These are phyloP conservation scores for Polysphondylium violaceum DNA, from an alignment of 78 protist genomes.

Conservation along the genomic window DNA sequence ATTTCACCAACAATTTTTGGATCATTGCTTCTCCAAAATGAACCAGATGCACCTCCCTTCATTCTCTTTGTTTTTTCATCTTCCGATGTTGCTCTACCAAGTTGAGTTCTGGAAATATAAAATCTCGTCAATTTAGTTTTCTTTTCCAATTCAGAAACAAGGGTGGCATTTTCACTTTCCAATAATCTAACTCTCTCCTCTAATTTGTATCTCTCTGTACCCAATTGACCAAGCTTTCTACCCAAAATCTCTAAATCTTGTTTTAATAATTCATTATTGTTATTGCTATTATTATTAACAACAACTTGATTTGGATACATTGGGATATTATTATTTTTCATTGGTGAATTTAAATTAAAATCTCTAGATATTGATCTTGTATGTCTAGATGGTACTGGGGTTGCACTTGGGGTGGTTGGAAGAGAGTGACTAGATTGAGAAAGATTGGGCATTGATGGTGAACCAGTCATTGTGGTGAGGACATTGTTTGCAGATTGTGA, in stretches of 20 bases:
- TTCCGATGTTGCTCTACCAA: constrained; percentile 39
- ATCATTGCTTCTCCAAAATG: constrained; percentile 71
- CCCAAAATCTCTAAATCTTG: constrained; percentile 53
- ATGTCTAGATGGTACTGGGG: constrained; percentile 48
- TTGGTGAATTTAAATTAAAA: constrained; percentile 3
- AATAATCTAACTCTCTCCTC: constrained; percentile 58
- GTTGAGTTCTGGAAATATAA: constrained; percentile 69
- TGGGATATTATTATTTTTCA: background rate
- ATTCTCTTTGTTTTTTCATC: constrained; percentile 62
- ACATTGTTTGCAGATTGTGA: constrained; percentile 53
- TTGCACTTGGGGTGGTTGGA: constrained; percentile 46
- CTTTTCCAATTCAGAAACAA: constrained; percentile 46
- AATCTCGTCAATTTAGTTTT: constrained; percentile 47
- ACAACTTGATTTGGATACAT: background rate
- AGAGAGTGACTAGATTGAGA: constrained; percentile 25
- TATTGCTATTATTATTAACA: background rate
- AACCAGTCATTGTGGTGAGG: no score
- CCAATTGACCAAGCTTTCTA: constrained; percentile 61
- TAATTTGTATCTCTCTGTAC: constrained; percentile 48
- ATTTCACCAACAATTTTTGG: constrained; percentile 64
- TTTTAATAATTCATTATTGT: background rate
- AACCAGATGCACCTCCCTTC: constrained; percentile 55
- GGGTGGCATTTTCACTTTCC: constrained; percentile 1
- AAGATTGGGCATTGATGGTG: constrained; percentile 16
- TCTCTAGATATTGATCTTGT: constrained; percentile 28